A percentile compares a stretch with the other conserved stretches of the same genome.
phyloP scores from a whole-genome alignment of 148 eudicot species.

The Fallopia convolvulus region DNA sequence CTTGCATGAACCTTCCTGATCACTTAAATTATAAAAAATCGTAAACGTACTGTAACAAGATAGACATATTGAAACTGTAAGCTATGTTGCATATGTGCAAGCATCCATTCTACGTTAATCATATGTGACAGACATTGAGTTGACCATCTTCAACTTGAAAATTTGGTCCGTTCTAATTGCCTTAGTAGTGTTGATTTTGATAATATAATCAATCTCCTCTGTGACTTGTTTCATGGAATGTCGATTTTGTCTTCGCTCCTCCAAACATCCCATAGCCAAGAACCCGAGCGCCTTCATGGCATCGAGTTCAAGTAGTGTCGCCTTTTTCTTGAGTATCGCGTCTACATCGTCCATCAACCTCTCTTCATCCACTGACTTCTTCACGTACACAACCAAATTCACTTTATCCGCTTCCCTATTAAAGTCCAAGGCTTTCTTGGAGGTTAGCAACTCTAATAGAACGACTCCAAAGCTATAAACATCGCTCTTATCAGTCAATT shows the following conservation, averaged over 20 bases:
- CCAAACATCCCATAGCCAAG: constrained; percentile 67
- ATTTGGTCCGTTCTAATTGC: not conserved
- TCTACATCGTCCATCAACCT: constrained; percentile 56
- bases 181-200: constrained; percentile 25
- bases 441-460: constrained; percentile 69
- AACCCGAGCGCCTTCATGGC: constrained; percentile 80
- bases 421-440: constrained; percentile 75
- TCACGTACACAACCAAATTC: constrained; percentile 70
- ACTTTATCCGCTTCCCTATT: constrained; percentile 68
- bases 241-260: constrained; percentile 65
- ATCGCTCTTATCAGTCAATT: constrained; percentile 77
- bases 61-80: too few relatives aligned
- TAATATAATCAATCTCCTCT: constrained; percentile 73
- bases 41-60: too few relatives aligned
- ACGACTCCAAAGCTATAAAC: constrained; percentile 86
- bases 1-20: too few relatives aligned
- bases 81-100: too few relatives aligned
- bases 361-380: constrained; percentile 69
- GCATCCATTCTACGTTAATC: too few relatives aligned
- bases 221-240: constrained; percentile 81
- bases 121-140: too few relatives aligned
- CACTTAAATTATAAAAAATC: too few relatives aligned
- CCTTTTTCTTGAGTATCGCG: constrained; percentile 41
- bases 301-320: constrained; percentile 49
- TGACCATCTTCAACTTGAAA: too few relatives aligned